Evolutionary conservation across 2,329 filamentous ascomycete genomes (phyloP).

Genomic region (Diaporthe sp.): DNA sequence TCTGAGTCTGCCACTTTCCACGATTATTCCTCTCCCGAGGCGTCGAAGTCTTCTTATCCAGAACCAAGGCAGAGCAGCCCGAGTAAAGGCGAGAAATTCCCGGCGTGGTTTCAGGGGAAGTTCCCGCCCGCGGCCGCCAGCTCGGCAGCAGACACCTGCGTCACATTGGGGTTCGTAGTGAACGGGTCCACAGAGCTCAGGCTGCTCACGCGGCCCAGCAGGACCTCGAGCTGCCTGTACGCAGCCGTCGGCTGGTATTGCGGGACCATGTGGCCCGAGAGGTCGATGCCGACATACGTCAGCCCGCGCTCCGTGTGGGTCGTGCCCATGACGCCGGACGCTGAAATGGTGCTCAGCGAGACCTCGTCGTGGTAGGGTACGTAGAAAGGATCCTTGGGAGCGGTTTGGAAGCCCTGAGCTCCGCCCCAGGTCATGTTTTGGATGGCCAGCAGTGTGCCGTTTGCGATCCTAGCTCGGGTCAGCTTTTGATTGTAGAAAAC

Average conservation of each 20-base stretch:
- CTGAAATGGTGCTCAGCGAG: conserved; percentile 61
- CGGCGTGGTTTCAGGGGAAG: background rate
- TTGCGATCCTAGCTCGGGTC: conserved; percentile 56
- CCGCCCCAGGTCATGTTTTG: conserved; percentile 86
- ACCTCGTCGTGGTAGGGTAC: conserved; percentile 73
- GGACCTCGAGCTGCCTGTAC: conserved; percentile 80
- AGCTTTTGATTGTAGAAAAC: background rate
- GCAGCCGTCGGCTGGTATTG: conserved; percentile 78
- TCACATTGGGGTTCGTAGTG: conserved; percentile 46
- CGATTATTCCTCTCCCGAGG: background rate
- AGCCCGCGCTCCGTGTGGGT: conserved; percentile 82
- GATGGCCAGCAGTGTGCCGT: conserved; percentile 77
- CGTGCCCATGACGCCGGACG: conserved; percentile 77
- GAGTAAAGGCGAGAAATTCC: background rate
- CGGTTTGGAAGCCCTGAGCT: conserved; percentile 73
- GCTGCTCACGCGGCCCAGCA: conserved; percentile 78
- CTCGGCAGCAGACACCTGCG: conserved; percentile 44
- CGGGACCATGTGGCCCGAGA: conserved; percentile 77
- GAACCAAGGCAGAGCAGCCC: background rate
- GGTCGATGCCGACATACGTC: conserved; percentile 75
- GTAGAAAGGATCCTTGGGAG: conserved; percentile 72
- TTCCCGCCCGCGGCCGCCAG: conserved; percentile 27
- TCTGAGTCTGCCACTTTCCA: background rate
- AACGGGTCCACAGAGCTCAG: conserved; percentile 61
- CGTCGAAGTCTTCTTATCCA: background rate